Conservation (phyloP, 441 rosid species). For the Erodium trifolium region DNA sequence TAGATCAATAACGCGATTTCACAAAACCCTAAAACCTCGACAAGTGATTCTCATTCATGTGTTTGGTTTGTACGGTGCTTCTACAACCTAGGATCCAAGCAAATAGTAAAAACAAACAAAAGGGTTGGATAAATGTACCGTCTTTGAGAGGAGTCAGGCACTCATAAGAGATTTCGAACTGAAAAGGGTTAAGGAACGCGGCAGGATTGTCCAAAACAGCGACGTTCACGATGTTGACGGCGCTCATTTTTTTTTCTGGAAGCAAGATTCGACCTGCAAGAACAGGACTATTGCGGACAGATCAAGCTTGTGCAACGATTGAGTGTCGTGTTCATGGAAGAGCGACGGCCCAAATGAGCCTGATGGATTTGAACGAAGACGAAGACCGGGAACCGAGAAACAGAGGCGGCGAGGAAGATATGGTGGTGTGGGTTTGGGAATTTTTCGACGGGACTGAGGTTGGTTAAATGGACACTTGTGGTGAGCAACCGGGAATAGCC, state of each 20-base stretch:
- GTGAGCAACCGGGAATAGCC: conserved; percentile 18
- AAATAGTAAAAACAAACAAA: background rate
- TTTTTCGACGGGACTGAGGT: too few relatives aligned
- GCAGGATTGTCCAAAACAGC: conserved; percentile 88
- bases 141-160: conserved; percentile 90
- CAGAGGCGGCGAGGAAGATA: background rate
- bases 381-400: conserved; percentile 5
- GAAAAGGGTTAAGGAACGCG: conserved; percentile 71
- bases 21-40: background rate
- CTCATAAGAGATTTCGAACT: conserved; percentile 96
- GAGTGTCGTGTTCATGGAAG: background rate
- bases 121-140: conserved; percentile 33
- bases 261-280: background rate
- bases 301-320: background rate
- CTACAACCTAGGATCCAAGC: background rate
- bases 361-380: conserved; percentile 10
- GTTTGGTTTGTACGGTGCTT: background rate
- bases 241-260: conserved; percentile 50
- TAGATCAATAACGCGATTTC: background rate
- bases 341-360: too few relatives aligned
- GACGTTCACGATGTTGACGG: conserved; percentile 80
- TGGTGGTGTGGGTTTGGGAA: too few relatives aligned
- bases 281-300: background rate
- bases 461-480: background rate
- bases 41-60: background rate